These are phyloP conservation scores for Zizania palustris DNA, from an alignment of 202 grass and related monocot genomes.

Conservation along the genomic window DNA sequence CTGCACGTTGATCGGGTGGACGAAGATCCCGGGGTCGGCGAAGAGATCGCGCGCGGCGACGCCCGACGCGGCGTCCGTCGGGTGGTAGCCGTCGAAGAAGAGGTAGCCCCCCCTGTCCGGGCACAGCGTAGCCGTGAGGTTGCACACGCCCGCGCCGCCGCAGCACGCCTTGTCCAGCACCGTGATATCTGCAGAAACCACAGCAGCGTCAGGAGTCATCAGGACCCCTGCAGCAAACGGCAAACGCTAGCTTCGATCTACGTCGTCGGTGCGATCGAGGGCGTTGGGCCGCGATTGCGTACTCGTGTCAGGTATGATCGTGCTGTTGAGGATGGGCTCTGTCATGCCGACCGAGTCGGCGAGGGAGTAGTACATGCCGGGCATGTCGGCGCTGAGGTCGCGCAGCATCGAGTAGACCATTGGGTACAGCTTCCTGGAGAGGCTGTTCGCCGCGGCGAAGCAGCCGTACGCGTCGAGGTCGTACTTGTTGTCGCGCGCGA, in stretches of 20 bases:
- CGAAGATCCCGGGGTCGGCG: not conserved
- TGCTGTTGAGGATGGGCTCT: not conserved
- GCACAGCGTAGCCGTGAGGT: slow-evolving; percentile 19
- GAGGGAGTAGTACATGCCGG: slow-evolving; percentile 56
- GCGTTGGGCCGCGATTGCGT: not conserved
- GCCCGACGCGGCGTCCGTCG: slow-evolving; percentile 1
- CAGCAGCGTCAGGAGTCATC: not conserved
- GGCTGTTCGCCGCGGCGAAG: slow-evolving; percentile 27
- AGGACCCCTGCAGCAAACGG: not conserved
- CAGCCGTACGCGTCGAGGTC: slow-evolving; percentile 19
- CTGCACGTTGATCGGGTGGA: slow-evolving; percentile 47
- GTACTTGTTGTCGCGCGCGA: not conserved
- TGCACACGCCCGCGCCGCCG: not conserved
- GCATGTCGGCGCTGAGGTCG: slow-evolving; percentile 21
- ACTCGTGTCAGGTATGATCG: not conserved
- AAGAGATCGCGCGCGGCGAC: not conserved
- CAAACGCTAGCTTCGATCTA: no score
- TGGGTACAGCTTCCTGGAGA: slow-evolving; percentile 36
- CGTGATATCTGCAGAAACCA: slow-evolving; percentile 38
- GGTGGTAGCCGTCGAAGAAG: slow-evolving; percentile 57
- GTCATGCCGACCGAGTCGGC: slow-evolving; percentile 31
- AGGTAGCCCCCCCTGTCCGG: slow-evolving; percentile 17
- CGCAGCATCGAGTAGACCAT: slow-evolving; percentile 37
- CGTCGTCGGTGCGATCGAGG: not conserved
- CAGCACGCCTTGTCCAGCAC: slow-evolving; percentile 48